Conservation (phyloP, 1,284 basidiomycete species). For the Cryptococcus maquisensis region DNA sequence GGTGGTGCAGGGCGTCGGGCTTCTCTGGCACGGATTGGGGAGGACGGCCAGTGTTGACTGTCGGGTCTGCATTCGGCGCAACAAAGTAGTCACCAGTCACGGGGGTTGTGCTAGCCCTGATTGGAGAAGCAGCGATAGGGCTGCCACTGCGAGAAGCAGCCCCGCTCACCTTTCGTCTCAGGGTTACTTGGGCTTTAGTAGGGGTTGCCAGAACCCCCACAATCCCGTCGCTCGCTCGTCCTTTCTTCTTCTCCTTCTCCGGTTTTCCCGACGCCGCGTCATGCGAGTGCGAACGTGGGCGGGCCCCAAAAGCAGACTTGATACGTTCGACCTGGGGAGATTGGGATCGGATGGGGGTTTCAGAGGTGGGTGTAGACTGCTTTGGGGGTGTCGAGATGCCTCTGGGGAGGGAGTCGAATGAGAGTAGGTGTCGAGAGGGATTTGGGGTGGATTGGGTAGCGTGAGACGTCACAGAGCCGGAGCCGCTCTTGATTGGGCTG, state of each 20-base stretch:
- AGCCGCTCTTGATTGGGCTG: neutral
- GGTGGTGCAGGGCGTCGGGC: neutral
- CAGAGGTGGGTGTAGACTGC: too few species aligned
- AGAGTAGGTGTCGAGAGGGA: neutral
- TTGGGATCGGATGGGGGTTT: neutral
- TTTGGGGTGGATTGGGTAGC: constrained; percentile 1
- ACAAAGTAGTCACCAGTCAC: too few species aligned
- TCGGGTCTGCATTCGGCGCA: too few species aligned
- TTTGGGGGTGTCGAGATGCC: neutral
- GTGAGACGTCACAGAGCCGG: neutral
- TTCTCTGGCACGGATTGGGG: too few species aligned
- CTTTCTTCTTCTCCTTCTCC: constrained; percentile 3
- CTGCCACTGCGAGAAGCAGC: neutral
- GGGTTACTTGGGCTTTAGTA: neutral
- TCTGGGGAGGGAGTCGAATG: neutral
- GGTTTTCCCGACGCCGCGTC: neutral
- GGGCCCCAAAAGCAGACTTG: neutral
- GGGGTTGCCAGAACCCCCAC: neutral
- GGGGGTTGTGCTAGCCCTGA: too few species aligned
- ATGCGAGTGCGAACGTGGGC: constrained; percentile 4
- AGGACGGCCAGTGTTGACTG: too few species aligned
- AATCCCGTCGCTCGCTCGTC: constrained; percentile 7
- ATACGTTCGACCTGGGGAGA: neutral
- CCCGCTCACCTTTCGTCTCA: neutral
- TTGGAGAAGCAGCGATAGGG: neutral